A percentile compares a stretch with the other conserved stretches of the same genome.
Evolutionary conservation across 2,329 filamentous ascomycete genomes (phyloP).

Genomic region (Metarhizium guizhouense): DNA sequence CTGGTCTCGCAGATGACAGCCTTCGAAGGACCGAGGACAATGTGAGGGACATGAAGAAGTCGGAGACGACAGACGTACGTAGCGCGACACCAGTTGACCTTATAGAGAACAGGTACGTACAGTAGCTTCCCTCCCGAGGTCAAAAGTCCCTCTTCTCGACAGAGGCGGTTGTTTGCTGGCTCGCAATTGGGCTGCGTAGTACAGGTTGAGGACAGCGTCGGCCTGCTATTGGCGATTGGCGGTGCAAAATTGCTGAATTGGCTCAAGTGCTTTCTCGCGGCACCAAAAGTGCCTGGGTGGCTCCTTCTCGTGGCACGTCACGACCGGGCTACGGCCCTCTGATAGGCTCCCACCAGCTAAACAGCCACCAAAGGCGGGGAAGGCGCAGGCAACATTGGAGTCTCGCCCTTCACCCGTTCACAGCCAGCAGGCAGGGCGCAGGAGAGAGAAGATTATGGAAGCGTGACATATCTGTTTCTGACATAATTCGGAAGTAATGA

Average conservation of each 20-base stretch:
- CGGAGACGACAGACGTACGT: constrained; percentile 9
- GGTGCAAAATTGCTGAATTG: background rate
- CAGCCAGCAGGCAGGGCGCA: background rate
- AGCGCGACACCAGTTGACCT: background rate
- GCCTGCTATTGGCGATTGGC: background rate
- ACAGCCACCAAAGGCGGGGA: background rate
- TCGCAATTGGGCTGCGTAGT: background rate
- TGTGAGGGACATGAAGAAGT: constrained; percentile 23
- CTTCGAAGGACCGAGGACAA: constrained; percentile 26
- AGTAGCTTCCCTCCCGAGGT: background rate
- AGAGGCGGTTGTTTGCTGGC: background rate
- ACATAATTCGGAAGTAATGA: no score
- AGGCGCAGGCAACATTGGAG: background rate
- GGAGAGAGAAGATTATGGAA: background rate
- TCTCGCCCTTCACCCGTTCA: background rate
- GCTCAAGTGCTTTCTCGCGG: background rate
- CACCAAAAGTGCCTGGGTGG: constrained; percentile 3
- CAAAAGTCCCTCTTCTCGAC: background rate
- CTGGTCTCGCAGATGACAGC: constrained; percentile 23
- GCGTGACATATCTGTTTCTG: no score
- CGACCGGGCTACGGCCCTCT: background rate
- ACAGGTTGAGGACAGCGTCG: background rate
- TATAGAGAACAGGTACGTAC: constrained; percentile 1
- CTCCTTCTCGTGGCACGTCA: background rate
- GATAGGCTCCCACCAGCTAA: background rate